Conservation (phyloP, 2,329 filamentous ascomycete species). For the Didymella lethalis region DNA sequence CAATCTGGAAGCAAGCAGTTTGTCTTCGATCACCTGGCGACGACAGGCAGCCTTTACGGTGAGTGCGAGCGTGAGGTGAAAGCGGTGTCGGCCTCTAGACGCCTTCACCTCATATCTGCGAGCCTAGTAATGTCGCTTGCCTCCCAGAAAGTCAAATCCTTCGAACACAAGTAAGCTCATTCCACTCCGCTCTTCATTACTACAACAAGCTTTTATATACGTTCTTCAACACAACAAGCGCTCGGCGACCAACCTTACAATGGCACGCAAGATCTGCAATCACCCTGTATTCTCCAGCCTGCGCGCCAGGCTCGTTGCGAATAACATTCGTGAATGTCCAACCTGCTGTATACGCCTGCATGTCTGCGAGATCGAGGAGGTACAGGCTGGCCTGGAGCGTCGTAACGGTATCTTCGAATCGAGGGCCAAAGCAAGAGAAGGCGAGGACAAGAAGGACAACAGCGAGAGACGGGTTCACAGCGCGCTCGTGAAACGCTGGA, state of each 20-base stretch:
- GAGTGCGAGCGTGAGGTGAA: not conserved
- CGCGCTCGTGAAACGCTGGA: constrained; percentile 1
- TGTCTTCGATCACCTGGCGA: not conserved
- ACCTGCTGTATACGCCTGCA: constrained; percentile 15
- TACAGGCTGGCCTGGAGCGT: constrained; percentile 11
- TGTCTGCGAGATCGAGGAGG: constrained; percentile 18
- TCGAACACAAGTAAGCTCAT: not conserved
- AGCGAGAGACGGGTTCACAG: not conserved
- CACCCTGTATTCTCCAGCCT: not conserved
- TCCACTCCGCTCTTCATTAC: not conserved
- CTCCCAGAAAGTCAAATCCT: not conserved
- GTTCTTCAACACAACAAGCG: not conserved
- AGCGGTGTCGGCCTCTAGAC: not conserved
- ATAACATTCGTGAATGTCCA: constrained; percentile 4
- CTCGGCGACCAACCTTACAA: not conserved
- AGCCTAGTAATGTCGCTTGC: not conserved
- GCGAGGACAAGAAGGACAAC: not conserved
- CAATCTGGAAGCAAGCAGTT: not conserved
- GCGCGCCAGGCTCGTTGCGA: not conserved
- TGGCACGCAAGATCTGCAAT: not conserved
- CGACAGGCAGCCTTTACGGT: not conserved
- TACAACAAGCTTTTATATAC: not conserved
- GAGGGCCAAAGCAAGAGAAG: not conserved
- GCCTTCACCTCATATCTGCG: not conserved
- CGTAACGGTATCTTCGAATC: constrained; percentile 29